phyloP scores from a whole-genome alignment of 257 asterid genomes.

The Solanum chmielewskii region DNA sequence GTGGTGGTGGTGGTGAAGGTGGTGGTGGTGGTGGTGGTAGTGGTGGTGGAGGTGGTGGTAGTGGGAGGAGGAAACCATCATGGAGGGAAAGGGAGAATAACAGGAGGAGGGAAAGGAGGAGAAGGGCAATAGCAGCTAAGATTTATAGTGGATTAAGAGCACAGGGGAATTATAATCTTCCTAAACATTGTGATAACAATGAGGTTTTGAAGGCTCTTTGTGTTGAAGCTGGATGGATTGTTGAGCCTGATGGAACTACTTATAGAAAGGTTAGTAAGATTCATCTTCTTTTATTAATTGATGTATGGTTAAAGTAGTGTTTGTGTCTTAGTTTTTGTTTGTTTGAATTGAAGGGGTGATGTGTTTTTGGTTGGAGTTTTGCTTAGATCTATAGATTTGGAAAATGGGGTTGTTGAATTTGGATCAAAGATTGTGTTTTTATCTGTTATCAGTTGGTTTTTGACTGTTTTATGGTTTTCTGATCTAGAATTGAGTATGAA shows the following conservation, averaged over 20 bases:
- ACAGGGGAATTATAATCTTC: constrained; percentile 85
- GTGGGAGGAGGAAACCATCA: constrained; percentile 90
- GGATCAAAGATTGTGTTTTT: constrained; percentile 5
- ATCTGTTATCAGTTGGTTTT: background rate
- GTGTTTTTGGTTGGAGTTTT: background rate
- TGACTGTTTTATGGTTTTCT: background rate
- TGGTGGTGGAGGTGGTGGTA: constrained; percentile 2
- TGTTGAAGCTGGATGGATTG: constrained; percentile 92
- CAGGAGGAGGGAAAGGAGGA: constrained; percentile 88
- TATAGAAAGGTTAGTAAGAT: constrained; percentile 60
- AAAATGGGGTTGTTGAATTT: constrained; percentile 10
- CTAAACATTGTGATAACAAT: constrained; percentile 90
- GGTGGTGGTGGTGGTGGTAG: background rate
- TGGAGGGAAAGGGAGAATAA: constrained; percentile 96
- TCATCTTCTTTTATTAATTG: background rate
- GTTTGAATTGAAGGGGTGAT: background rate
- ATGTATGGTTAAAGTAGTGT: background rate
- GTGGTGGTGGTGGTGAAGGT: background rate
- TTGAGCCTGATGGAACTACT: constrained; percentile 94
- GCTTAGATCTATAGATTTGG: constrained; percentile 40
- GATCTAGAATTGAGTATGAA: constrained; percentile 3
- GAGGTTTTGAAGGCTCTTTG: constrained; percentile 96
- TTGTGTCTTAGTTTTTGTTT: background rate
- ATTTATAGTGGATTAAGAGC: constrained; percentile 84
- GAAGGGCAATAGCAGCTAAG: constrained; percentile 96